Conservation (phyloP, 1,284 basidiomycete genomes). For the Sporisorium exsertum region DNA sequence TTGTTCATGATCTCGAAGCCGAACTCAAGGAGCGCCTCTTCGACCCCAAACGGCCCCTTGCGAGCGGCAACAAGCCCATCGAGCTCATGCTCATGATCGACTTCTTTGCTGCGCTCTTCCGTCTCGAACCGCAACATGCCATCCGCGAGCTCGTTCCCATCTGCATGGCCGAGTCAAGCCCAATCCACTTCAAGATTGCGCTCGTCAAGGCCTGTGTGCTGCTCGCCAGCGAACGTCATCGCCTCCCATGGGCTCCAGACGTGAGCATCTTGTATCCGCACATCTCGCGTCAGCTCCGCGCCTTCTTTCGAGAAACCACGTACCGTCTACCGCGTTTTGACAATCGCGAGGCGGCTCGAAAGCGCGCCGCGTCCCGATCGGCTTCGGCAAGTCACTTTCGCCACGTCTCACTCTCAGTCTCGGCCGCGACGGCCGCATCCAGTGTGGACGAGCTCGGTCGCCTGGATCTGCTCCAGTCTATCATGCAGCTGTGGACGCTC, state of each 20-base stretch:
- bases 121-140: conserved; percentile 60
- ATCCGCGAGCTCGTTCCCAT: conserved; percentile 55
- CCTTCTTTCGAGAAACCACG: conserved; percentile 51
- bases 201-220: conserved; percentile 58
- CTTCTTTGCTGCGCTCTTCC: conserved; percentile 62
- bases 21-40: conserved; percentile 63
- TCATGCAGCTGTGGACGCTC: conserved; percentile 57
- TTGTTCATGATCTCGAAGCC: conserved; percentile 72
- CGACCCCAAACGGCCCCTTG: conserved; percentile 53
- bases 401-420: conserved; percentile 26
- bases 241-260: conserved; percentile 54
- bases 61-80: conserved; percentile 52
- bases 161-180: conserved; percentile 54
- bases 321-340: conserved; percentile 43
- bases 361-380: conserved; percentile 29
- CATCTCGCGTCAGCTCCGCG: conserved; percentile 45
- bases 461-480: conserved; percentile 55
- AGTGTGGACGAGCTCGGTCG: conserved; percentile 52
- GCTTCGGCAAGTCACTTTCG: conserved; percentile 29
- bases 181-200: conserved; percentile 56
- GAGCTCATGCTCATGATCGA: conserved; percentile 64
- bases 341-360: conserved; percentile 33
- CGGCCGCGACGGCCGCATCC: conserved; percentile 27
- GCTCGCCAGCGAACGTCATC: conserved; percentile 50
- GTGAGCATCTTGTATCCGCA: conserved; percentile 57